Evolutionary conservation across 139 green algal species (phyloP), one percentile per base, ranked within the genome.

Genomic region (Mesotaenium endlicherianum): DNA sequence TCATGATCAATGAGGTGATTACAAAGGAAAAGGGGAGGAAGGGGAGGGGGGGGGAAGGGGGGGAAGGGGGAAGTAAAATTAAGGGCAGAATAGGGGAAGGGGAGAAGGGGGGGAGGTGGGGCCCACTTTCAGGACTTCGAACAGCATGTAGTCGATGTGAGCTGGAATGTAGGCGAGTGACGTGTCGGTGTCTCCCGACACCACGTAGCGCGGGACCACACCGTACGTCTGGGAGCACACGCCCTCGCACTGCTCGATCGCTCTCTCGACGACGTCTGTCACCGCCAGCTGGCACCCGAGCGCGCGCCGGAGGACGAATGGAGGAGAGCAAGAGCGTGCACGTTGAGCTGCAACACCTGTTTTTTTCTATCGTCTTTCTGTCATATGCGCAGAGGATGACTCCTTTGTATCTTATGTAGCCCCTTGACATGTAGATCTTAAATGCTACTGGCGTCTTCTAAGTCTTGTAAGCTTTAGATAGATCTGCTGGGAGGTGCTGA

Each of bases 61-160:
- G 53, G 53, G 53, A 34, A 26, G 53, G 26, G 26, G 53, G 53
- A n/a, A 64, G 26, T 64, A 64, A 64, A 64, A 64, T 20, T 34
- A 26, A 64, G 53, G 53, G 20, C 53, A 64, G 26, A 26, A 64
- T 34, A 26, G 26, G 53, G 53, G 53, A 64, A 64, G 50, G 26
- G 50, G 50, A 64, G 20, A 64, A 64, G 26, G 20, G 26, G 50
- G 20, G 50, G 26, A 64, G 50, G 26, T 64, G 20, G 20, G 20
- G 20, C 50, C 41, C 60, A 83, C 76, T 67, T 97, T 97, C 2
- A 97, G 79, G 60, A 97, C 87, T 90, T 97, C 94, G 82, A 94
- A 96, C 57, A 97, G 82, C 87, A 97, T 96, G 90, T 98, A 98
- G 84, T 98, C 94, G 6, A 98, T 86, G 86, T 98, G 94, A 0